A percentile compares a stretch with the other conserved stretches of the same genome.
Conservation (phyloP, 345 rosid species). For the Eucalyptus albens region DNA sequence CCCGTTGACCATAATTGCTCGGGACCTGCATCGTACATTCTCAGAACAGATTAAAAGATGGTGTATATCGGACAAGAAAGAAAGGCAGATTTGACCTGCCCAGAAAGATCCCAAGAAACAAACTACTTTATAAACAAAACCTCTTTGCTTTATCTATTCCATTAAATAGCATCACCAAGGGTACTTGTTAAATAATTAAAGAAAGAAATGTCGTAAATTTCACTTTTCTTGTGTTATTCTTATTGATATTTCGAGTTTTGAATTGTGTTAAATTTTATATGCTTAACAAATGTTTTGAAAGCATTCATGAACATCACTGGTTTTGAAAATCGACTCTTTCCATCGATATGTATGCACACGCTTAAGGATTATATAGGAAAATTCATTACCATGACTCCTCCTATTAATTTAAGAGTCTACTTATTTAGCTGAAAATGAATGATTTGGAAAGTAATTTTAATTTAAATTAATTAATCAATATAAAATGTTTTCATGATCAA, state of each 20-base stretch:
- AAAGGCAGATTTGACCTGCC: background rate
- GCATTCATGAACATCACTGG: background rate
- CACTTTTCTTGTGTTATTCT: background rate
- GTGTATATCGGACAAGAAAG: background rate
- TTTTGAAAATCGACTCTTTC: background rate
- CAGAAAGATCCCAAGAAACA: background rate
- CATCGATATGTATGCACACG: accelerated
- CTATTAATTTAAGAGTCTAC: background rate
- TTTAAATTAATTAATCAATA: accelerated
- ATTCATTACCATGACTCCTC: background rate
- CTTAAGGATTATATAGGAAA: background rate
- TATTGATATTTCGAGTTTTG: background rate
- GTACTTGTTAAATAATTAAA: background rate
- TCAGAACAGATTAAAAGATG: background rate
- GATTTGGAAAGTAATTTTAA: background rate
- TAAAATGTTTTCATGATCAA: background rate
- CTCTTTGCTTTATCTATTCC: background rate
- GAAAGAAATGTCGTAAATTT: background rate
- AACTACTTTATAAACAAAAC: background rate
- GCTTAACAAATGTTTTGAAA: background rate
- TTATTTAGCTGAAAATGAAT: background rate
- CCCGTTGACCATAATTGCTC: background rate
- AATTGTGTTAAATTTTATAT: background rate
- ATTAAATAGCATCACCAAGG: background rate
- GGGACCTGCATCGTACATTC: background rate